Base-by-base conservation (phyloP, 1,284 basidiomycete genomes). In the Meripilus lineatus region DNA sequence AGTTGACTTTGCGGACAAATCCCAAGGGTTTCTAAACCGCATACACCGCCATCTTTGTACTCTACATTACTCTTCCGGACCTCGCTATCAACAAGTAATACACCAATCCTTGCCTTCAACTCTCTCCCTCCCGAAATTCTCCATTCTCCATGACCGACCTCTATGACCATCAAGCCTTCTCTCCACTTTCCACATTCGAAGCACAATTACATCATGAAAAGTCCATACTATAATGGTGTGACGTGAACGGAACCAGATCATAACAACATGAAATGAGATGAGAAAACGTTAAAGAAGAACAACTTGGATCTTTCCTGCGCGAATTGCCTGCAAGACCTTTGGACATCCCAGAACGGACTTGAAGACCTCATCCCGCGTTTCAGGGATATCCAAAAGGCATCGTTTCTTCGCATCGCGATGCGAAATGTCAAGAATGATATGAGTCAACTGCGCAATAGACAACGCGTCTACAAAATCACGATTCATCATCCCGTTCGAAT, bases 1-100 rank as follows among this genome's bases (percentile, higher is more conserved):
- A 93, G 89, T 64, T 91, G 52, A 93, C 92, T 28, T 71, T 88
- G 18, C 72, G 92, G 56, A 81, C 80, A 37, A 95, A 95, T 63
- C 93, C 92, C 4, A 83, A 81, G 64, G 92, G 92, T 58, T 95
- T 95, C 75, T 95, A 77, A 68, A 52, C 40, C 28, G n/a, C n/a
- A n/a, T n/a, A n/a, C n/a, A n/a, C n/a, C n/a, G n/a, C n/a, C n/a
- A n/a, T n/a, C n/a, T n/a, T n/a, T n/a, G n/a, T n/a, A n/a, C n/a
- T n/a, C n/a, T n/a, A n/a, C n/a, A n/a, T n/a, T n/a, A n/a, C n/a
- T n/a, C n/a, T n/a, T n/a, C n/a, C n/a, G n/a, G n/a, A n/a, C n/a
- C n/a, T n/a, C n/a, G n/a, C n/a, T n/a, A n/a, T n/a, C n/a, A n/a
- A n/a, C n/a, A n/a, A n/a, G n/a, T n/a, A n/a, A n/a, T n/a, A n/a